These are phyloP conservation scores for Pyronema domesticum DNA, from an alignment of 495 filamentous ascomycete genomes.

Conservation along the genomic window DNA sequence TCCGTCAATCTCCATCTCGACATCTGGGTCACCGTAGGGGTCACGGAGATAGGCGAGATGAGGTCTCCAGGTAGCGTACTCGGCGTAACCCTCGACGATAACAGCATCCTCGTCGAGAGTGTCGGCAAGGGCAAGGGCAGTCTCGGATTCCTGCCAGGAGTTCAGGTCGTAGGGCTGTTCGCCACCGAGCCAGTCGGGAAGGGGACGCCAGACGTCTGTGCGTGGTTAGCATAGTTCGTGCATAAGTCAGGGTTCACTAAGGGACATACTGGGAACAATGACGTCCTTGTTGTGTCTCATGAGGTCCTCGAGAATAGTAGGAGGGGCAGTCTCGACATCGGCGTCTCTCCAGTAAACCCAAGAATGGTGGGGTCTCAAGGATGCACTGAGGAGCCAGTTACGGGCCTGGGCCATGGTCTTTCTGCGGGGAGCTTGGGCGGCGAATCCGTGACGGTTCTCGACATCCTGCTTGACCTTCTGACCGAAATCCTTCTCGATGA, in stretches of 20 bases:
- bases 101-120: slow-evolving; percentile 96
- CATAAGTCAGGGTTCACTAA: background rate
- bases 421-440: slow-evolving; percentile 78
- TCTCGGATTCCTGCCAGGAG: slow-evolving; percentile 98
- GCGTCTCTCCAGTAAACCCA: slow-evolving; percentile 99
- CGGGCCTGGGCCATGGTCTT: slow-evolving; percentile 97
- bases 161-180: slow-evolving; percentile 99
- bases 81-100: slow-evolving; percentile 97
- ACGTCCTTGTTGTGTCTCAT: slow-evolving; percentile 99
- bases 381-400: slow-evolving; percentile 93
- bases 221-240: background rate
- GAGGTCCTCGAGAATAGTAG: slow-evolving; percentile 89
- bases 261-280: slow-evolving; percentile 87
- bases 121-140: slow-evolving; percentile 80
- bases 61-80: slow-evolving; percentile 96
- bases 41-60: slow-evolving; percentile 95
- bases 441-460: slow-evolving; percentile 93
- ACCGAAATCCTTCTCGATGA: slow-evolving; percentile 98
- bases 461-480: slow-evolving; percentile 97
- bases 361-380: slow-evolving; percentile 82
- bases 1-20: slow-evolving; percentile 99
- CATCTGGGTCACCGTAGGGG: slow-evolving; percentile 93
- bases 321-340: slow-evolving; percentile 91
- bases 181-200: slow-evolving; percentile 97
- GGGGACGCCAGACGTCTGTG: slow-evolving; percentile 89